These are phyloP conservation scores for Fusarium drepaniforme DNA, from an alignment of 2,329 filamentous ascomycete genomes.

Conservation along the genomic window DNA sequence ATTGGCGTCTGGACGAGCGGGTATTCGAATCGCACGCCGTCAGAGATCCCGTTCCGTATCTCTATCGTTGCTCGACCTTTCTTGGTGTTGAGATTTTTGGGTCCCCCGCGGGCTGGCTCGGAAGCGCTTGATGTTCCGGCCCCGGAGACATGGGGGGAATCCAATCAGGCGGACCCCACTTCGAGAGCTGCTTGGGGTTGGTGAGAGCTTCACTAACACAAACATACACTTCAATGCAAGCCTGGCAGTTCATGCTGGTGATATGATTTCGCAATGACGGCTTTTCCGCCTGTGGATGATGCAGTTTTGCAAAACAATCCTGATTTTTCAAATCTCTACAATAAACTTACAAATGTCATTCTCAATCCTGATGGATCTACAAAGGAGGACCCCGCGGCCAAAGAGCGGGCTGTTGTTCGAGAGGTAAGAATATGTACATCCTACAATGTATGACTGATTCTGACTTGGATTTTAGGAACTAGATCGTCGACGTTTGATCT, in stretches of 20 bases:
- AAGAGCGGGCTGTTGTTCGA: slow-evolving; percentile 62
- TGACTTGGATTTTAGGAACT: slow-evolving; percentile 57
- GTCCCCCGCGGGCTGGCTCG: slow-evolving; percentile 21
- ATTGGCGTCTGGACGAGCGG: slow-evolving; percentile 26
- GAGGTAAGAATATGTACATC: slow-evolving; percentile 56
- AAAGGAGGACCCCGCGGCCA: slow-evolving; percentile 61
- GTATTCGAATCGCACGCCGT: slow-evolving; percentile 23
- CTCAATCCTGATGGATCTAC: slow-evolving; percentile 71
- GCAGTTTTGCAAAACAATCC: slow-evolving; percentile 67
- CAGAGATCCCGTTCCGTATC: slow-evolving; percentile 18
- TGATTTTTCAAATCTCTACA: slow-evolving; percentile 70
- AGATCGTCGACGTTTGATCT: slow-evolving; percentile 59
- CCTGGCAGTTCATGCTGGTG: neutral
- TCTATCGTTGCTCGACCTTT: slow-evolving; percentile 7
- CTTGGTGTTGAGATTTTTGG: slow-evolving; percentile 43
- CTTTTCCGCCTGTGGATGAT: slow-evolving; percentile 71
- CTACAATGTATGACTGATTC: neutral
- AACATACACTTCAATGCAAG: slow-evolving; percentile 8
- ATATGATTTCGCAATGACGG: slow-evolving; percentile 44
- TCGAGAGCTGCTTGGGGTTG: neutral
- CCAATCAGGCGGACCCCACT: slow-evolving; percentile 53
- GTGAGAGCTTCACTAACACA: slow-evolving; percentile 13
- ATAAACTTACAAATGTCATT: slow-evolving; percentile 63
- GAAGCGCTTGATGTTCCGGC: slow-evolving; percentile 43
- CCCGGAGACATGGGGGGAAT: slow-evolving; percentile 20